Percentiles rank a stretch among this genome's conserved stretches.
Conservation (phyloP, 805 yeast species). For the Starmerella sirachaensis region DNA sequence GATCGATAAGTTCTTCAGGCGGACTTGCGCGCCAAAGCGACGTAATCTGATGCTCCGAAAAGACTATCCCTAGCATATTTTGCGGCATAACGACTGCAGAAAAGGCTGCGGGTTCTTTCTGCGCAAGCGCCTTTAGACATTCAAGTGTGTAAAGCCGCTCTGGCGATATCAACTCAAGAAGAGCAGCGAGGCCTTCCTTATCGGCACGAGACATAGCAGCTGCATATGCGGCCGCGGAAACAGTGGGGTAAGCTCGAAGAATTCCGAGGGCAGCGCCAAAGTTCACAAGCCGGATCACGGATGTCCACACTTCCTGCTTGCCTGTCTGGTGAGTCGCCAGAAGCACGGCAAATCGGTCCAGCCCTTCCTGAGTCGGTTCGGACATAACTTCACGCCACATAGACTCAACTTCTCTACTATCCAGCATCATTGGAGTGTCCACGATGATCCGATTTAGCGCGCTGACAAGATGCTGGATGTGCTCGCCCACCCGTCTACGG, state of each 20-base stretch:
- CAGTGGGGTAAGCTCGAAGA: not conserved
- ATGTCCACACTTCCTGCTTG: slow-evolving; percentile 5
- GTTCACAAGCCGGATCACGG: slow-evolving; percentile 8
- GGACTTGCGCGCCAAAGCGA: slow-evolving; percentile 15
- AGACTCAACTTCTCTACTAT: not conserved
- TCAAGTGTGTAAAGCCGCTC: slow-evolving; percentile 12
- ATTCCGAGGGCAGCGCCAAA: not conserved
- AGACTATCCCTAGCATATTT: slow-evolving; percentile 4
- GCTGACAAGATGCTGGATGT: slow-evolving; percentile 7
- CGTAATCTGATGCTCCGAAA: slow-evolving; percentile 7
- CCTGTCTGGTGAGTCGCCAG: not conserved
- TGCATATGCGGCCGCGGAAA: slow-evolving; percentile 6
- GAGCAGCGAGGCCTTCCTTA: not conserved
- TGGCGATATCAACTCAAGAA: slow-evolving; percentile 3
- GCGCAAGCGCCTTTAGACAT: slow-evolving; percentile 14
- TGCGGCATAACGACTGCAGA: slow-evolving; percentile 13
- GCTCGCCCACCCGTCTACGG: slow-evolving; percentile 1
- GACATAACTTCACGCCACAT: slow-evolving; percentile 9
- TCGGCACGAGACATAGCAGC: slow-evolving; percentile 3
- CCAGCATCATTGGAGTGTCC: slow-evolving; percentile 5
- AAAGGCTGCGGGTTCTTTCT: slow-evolving; percentile 5
- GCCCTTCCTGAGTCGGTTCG: slow-evolving; percentile 1
- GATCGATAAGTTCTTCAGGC: not conserved
- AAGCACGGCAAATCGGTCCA: slow-evolving; percentile 3
- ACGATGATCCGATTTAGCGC: slow-evolving; percentile 8